Evolutionary conservation across 2,329 filamentous ascomycete species (phyloP).

Genomic region (Fusarium sp.): DNA sequence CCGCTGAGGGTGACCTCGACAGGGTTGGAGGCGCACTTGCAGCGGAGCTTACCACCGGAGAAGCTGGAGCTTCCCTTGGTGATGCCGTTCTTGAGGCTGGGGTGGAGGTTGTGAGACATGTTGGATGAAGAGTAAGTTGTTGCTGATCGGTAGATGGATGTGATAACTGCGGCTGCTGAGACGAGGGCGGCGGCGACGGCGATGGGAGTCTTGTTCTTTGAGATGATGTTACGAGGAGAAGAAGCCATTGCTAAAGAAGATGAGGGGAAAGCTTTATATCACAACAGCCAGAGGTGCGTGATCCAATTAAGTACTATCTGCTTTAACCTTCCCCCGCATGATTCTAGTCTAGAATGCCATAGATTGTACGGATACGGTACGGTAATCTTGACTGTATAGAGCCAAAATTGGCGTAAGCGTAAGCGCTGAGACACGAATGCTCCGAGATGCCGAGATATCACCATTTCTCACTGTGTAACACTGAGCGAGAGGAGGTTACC

Average conservation of each 20-base stretch:
- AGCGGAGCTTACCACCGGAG: conserved; percentile 72
- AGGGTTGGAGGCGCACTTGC: conserved; percentile 69
- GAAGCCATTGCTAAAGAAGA: conserved; percentile 30
- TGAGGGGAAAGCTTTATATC: conserved; percentile 19
- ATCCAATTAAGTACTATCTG: conserved; percentile 22
- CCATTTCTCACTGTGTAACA: conserved; percentile 24
- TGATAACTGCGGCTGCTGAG: conserved; percentile 43
- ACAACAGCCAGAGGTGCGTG: conserved; percentile 8
- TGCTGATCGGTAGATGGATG: conserved; percentile 38
- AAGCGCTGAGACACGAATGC: conserved; percentile 3
- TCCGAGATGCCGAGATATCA: conserved; percentile 51
- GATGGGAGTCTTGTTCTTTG: conserved; percentile 40
- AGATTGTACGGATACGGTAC: conserved; percentile 20
- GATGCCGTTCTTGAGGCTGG: conserved; percentile 74
- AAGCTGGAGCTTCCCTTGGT: conserved; percentile 68
- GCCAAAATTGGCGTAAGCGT: conserved; percentile 27
- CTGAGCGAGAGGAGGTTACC: background rate
- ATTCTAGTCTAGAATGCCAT: background rate
- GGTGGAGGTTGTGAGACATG: conserved; percentile 64
- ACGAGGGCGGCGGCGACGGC: conserved; percentile 42
- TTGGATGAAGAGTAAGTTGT: conserved; percentile 11
- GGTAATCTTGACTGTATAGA: conserved; percentile 34
- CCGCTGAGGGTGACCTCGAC: conserved; percentile 71
- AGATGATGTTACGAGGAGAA: conserved; percentile 33
- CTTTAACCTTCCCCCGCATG: conserved; percentile 21